Conservation (phyloP, 257 asterid genomes). For the Hygrophila difformis region DNA sequence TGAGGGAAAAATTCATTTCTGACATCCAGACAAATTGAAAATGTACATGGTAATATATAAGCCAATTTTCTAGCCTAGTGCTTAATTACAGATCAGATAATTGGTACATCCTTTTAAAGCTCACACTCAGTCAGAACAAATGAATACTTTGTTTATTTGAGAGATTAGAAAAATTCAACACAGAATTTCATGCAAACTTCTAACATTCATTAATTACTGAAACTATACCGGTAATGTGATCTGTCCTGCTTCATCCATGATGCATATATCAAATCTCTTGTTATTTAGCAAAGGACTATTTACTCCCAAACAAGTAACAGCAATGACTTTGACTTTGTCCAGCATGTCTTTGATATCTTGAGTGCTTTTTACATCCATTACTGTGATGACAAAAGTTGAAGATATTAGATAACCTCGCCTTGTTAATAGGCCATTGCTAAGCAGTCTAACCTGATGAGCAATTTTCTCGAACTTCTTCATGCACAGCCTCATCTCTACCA, state of each 20-base stretch:
- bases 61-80: no score
- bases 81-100: no score
- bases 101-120: no score
- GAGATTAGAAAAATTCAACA: no score
- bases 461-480: slow-evolving; percentile 62
- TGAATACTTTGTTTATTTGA: no score
- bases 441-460: slow-evolving; percentile 66
- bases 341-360: slow-evolving; percentile 57
- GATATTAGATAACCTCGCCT: slow-evolving; percentile 14
- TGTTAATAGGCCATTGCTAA: slow-evolving; percentile 10
- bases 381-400: slow-evolving; percentile 28
- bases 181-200: no score
- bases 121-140: no score
- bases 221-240: slow-evolving; percentile 90
- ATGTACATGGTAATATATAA: no score
- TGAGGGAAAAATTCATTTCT: no score
- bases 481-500: slow-evolving; percentile 85
- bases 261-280: slow-evolving; percentile 86
- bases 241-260: slow-evolving; percentile 99
- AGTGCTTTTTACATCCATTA: slow-evolving; percentile 44
- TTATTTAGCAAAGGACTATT: slow-evolving; percentile 73
- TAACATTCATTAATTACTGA: no score
- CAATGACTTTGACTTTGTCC: slow-evolving; percentile 65
- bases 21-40: no score
- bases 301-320: slow-evolving; percentile 94